Percentiles rank a stretch among this genome's conserved stretches.
Evolutionary conservation across 2,329 filamentous ascomycete species (phyloP).

Genomic region (Plectosphaerella cucumerina): DNA sequence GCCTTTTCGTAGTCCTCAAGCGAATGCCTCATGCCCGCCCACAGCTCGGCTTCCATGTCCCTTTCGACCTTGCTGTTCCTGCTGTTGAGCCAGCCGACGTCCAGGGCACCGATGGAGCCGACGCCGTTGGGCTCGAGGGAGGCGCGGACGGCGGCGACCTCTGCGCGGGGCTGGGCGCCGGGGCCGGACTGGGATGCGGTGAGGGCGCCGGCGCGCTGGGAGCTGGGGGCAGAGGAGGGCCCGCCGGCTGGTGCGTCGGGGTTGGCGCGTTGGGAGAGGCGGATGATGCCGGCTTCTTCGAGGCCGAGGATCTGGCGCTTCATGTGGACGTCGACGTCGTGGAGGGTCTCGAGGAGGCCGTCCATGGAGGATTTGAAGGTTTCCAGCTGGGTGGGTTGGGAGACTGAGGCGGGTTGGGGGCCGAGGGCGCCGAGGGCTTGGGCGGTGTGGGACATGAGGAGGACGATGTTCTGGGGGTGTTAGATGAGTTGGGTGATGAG

Average conservation of each 20-base stretch:
- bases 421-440: conserved; percentile 38
- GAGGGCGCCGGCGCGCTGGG: conserved; percentile 4
- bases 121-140: conserved; percentile 50
- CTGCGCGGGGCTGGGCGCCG: neutral
- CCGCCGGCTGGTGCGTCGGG: conserved; percentile 7
- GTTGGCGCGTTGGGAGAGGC: conserved; percentile 29
- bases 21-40: conserved; percentile 43
- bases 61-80: conserved; percentile 75
- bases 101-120: conserved; percentile 58
- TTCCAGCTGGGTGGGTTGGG: conserved; percentile 38
- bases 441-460: conserved; percentile 39
- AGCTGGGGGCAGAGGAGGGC: conserved; percentile 13
- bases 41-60: conserved; percentile 79
- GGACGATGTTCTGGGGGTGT: conserved; percentile 22
- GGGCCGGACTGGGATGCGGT: conserved; percentile 9
- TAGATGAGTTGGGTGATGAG: neutral
- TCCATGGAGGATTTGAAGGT: conserved; percentile 57
- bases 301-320: conserved; percentile 73
- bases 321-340: conserved; percentile 69
- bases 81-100: conserved; percentile 88
- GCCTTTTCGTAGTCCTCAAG: conserved; percentile 23
- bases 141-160: conserved; percentile 3
- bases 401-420: conserved; percentile 27
- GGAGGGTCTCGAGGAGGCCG: conserved; percentile 69
- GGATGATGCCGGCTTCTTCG: conserved; percentile 75